A percentile compares a stretch with the other conserved stretches of the same genome.
Conservation (phyloP, 257 asterid species). For the Lithospermum erythrorhizon region DNA sequence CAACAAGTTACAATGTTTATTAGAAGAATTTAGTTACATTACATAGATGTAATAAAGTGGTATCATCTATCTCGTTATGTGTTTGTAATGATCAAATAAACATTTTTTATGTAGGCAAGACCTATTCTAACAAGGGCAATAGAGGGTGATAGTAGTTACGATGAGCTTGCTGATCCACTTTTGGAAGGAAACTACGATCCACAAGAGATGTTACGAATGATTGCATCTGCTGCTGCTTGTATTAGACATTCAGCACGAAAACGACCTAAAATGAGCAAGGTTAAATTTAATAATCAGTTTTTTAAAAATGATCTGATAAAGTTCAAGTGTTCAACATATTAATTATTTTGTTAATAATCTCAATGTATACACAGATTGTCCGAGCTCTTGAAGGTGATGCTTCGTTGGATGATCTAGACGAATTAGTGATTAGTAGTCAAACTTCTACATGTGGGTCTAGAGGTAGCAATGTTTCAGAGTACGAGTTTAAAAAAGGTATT, state of each 20-base stretch:
- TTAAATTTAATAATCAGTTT: slow-evolving; percentile 4
- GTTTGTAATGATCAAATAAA: neutral
- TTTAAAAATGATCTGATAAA: too few species aligned
- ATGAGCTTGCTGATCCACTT: slow-evolving; percentile 60
- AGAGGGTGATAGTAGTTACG: slow-evolving; percentile 46
- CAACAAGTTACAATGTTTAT: too few species aligned
- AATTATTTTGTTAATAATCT: too few species aligned
- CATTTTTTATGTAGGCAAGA: slow-evolving; percentile 39
- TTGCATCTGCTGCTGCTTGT: slow-evolving; percentile 61
- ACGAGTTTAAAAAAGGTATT: too few species aligned
- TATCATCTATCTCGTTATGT: neutral
- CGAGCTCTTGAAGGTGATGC: neutral
- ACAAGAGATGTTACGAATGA: slow-evolving; percentile 65
- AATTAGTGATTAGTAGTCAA: neutral
- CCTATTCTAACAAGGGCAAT: slow-evolving; percentile 39
- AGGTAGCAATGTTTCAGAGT: too few species aligned
- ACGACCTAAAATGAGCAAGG: slow-evolving; percentile 96
- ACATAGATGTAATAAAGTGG: neutral
- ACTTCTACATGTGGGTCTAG: too few species aligned
- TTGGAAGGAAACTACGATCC: slow-evolving; percentile 48
- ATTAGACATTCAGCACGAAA: slow-evolving; percentile 70
- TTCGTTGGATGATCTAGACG: neutral
- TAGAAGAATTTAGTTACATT: too few species aligned
- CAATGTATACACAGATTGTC: neutral
- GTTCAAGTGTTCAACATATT: too few species aligned